A percentile compares a stretch with the other conserved stretches of the same genome.
Evolutionary conservation across 1,284 basidiomycete genomes (phyloP).

Genomic region (Coriolopsis trogii): DNA sequence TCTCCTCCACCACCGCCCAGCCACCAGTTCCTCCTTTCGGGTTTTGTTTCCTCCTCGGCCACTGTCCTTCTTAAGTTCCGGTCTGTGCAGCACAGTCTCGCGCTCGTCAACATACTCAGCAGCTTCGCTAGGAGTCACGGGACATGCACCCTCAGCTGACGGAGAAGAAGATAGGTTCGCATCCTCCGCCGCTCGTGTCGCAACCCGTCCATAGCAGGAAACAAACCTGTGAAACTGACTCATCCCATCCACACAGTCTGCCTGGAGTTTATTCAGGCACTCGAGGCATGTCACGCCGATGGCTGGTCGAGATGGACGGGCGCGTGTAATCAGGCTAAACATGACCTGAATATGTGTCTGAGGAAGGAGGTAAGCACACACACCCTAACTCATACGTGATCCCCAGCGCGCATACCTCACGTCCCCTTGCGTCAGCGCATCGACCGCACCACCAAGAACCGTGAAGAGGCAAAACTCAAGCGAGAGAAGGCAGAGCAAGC

Average conservation of each 20-base stretch:
- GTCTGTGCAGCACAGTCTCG: constrained; percentile 6
- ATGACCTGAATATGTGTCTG: constrained; percentile 74
- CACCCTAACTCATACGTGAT: constrained; percentile 3
- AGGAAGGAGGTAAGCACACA: constrained; percentile 67
- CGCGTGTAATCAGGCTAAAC: constrained; percentile 74
- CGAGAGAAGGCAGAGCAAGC: constrained; percentile 58
- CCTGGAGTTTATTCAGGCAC: constrained; percentile 73
- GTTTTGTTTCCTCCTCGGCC: constrained; percentile 4
- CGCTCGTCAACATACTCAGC: neutral
- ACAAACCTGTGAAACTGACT: constrained; percentile 16
- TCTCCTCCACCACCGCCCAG: neutral
- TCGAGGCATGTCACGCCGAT: constrained; percentile 66
- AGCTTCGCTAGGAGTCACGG: constrained; percentile 2
- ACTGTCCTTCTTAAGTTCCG: constrained; percentile 3
- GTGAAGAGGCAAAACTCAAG: constrained; percentile 65
- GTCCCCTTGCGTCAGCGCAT: constrained; percentile 46
- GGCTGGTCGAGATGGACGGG: constrained; percentile 67
- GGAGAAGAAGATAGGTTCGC: constrained; percentile 64
- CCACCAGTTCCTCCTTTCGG: neutral
- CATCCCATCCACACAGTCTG: constrained; percentile 49
- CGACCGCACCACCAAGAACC: constrained; percentile 69
- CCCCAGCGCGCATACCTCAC: neutral
- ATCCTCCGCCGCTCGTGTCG: constrained; percentile 16
- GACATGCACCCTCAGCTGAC: constrained; percentile 76
- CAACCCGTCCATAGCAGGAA: constrained; percentile 19